Conservation (phyloP, 495 filamentous ascomycete genomes). For the Hypomontagnella monticulosa region DNA sequence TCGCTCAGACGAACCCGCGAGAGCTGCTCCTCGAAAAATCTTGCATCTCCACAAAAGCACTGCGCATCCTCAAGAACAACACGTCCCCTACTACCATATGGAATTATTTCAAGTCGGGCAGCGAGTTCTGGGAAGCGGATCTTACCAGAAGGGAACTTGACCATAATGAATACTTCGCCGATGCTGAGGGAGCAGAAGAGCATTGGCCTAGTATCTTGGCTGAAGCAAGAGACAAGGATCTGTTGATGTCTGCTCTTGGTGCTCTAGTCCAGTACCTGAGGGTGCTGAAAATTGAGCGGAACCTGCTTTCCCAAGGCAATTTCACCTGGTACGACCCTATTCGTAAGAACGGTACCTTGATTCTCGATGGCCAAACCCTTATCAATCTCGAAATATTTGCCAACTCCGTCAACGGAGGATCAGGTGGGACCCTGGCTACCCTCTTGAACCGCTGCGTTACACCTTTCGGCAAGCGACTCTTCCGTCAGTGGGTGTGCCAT, state of each 20-base stretch:
- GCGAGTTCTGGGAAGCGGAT: constrained; percentile 93
- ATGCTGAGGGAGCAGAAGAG: constrained; percentile 67
- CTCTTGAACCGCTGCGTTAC: constrained; percentile 95
- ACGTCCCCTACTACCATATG: constrained; percentile 92
- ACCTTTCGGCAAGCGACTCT: constrained; percentile 95
- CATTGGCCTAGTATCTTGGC: constrained; percentile 83
- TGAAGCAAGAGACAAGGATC: constrained; percentile 78
- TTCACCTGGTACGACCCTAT: constrained; percentile 95
- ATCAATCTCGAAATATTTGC: constrained; percentile 98
- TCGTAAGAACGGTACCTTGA: constrained; percentile 87
- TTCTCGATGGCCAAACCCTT: constrained; percentile 94
- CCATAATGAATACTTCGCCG: constrained; percentile 80
- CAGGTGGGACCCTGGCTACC: constrained; percentile 86
- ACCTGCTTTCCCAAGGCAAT: constrained; percentile 87
- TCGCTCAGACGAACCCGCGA: constrained; percentile 90
- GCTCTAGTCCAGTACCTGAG: constrained; percentile 88
- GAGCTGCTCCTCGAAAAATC: constrained; percentile 93
- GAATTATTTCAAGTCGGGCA: constrained; percentile 88
- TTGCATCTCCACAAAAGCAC: constrained; percentile 78
- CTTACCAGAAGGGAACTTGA: constrained; percentile 83
- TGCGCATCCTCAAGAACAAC: constrained; percentile 97
- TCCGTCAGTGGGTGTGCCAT: constrained; percentile 98
- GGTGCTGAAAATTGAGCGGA: constrained; percentile 86
- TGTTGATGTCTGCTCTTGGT: constrained; percentile 92
- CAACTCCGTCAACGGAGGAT: constrained; percentile 88